phyloP scores from a whole-genome alignment of 1,139 yeast genomes.

The Pichia sp. region DNA sequence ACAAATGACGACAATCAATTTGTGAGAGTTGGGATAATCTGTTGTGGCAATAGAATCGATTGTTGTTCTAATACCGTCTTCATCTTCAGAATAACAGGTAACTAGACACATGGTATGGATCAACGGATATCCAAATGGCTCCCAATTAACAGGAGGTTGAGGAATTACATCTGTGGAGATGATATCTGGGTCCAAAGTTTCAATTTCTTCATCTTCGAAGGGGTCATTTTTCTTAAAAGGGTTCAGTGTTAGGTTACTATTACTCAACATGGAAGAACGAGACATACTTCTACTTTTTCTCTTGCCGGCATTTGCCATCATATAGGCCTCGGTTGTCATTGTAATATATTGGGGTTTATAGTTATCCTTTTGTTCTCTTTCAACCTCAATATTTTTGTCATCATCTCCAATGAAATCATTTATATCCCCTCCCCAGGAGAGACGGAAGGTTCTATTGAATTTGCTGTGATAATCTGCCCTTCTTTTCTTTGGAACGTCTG shows the following conservation, averaged over 20 bases:
- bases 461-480: slow-evolving; percentile 50
- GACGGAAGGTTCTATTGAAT: slow-evolving; percentile 34
- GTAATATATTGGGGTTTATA: slow-evolving; percentile 50
- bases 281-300: slow-evolving; percentile 15
- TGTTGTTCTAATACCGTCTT: slow-evolving; percentile 78
- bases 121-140: slow-evolving; percentile 84
- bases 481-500: slow-evolving; percentile 48
- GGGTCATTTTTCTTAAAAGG: slow-evolving; percentile 36
- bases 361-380: slow-evolving; percentile 20
- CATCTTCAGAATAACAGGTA: slow-evolving; percentile 94
- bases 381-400: slow-evolving; percentile 27
- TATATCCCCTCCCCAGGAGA: slow-evolving; percentile 41
- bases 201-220: slow-evolving; percentile 38
- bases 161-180: slow-evolving; percentile 72
- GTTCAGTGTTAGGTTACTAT: slow-evolving; percentile 18
- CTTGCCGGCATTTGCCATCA: slow-evolving; percentile 20
- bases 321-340: slow-evolving; percentile 53
- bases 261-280: slow-evolving; percentile 13
- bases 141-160: slow-evolving; percentile 86
- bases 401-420: slow-evolving; percentile 41
- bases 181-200: slow-evolving; percentile 61
- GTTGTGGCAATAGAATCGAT: slow-evolving; percentile 89
- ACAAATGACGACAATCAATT: slow-evolving; percentile 75
- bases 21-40: slow-evolving; percentile 92
- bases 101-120: slow-evolving; percentile 81